These are phyloP conservation scores for Inga oerstediana DNA, from an alignment of 306 rosid genomes.

Conservation along the genomic window DNA sequence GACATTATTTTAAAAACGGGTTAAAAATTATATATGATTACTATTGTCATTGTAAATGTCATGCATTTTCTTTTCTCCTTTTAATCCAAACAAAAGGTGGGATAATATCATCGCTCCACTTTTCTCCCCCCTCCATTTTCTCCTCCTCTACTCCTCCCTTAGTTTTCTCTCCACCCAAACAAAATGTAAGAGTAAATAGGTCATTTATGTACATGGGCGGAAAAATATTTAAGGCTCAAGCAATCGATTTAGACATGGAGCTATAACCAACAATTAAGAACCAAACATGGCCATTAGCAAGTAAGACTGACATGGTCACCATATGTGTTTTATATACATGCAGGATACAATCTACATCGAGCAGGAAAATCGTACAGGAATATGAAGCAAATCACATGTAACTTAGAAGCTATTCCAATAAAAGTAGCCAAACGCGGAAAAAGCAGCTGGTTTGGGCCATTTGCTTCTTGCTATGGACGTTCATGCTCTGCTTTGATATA, in stretches of 20 bases:
- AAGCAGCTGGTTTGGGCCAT: conserved; percentile 34
- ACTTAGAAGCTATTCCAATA: not conserved
- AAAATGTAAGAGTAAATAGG: no score
- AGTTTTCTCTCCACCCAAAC: no score
- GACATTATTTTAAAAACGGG: no score
- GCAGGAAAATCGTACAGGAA: conserved; percentile 14
- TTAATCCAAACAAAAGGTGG: no score
- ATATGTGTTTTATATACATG: conserved; percentile 34
- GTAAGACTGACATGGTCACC: not conserved
- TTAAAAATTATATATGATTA: no score
- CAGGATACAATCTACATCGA: conserved; percentile 29
- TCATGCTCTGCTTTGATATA: conserved; percentile 21
- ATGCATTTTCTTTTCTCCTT: no score
- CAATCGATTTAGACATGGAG: not conserved
- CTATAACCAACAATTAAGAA: not conserved
- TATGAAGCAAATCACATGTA: conserved; percentile 33
- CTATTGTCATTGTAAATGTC: no score
- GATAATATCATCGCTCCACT: no score
- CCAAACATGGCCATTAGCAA: not conserved
- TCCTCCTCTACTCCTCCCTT: no score
- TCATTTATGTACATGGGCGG: no score
- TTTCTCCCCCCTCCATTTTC: no score
- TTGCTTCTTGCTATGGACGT: conserved; percentile 23
- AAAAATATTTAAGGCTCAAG: no score
- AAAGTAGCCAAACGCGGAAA: conserved; percentile 23